phyloP scores from a whole-genome alignment of 2,329 filamentous ascomycete genomes.

The Daldinia sp. region DNA sequence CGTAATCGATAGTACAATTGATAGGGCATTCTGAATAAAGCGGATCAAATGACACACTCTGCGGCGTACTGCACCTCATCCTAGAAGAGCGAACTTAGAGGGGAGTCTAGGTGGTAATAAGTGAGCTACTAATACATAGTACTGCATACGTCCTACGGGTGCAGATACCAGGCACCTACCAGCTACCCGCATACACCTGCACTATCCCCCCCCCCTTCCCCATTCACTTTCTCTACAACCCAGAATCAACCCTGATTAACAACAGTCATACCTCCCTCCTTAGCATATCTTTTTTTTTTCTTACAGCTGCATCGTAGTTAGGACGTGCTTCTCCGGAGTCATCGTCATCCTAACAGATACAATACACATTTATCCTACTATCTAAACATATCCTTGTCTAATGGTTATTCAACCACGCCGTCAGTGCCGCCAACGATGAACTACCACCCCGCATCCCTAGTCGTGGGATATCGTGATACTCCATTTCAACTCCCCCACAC shows the following conservation, averaged over 20 bases:
- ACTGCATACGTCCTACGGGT: neutral
- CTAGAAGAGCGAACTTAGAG: constrained; percentile 17
- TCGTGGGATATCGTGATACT: constrained; percentile 49
- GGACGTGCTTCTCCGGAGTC: constrained; percentile 21
- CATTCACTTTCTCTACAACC: constrained; percentile 18
- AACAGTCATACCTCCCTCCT: constrained; percentile 15
- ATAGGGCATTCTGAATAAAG: constrained; percentile 34
- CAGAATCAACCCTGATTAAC: neutral
- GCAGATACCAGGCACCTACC: neutral
- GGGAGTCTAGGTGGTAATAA: neutral
- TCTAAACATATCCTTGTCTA: constrained; percentile 7
- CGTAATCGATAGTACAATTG: constrained; percentile 41
- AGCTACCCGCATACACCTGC: neutral
- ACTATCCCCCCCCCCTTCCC: constrained; percentile 17
- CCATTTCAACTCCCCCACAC: constrained; percentile 43
- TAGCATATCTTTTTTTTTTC: constrained; percentile 10
- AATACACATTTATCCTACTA: constrained; percentile 20
- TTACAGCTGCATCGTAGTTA: constrained; percentile 9
- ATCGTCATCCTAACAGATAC: constrained; percentile 13
- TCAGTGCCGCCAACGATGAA: constrained; percentile 49
- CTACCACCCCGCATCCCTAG: constrained; percentile 51
- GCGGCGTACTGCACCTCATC: constrained; percentile 32
- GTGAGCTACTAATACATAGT: neutral
- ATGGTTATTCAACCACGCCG: constrained; percentile 22
- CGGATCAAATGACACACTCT: constrained; percentile 46